Base-by-base conservation (phyloP, 441 rosid genomes). In the Syzygium syzygioides region DNA sequence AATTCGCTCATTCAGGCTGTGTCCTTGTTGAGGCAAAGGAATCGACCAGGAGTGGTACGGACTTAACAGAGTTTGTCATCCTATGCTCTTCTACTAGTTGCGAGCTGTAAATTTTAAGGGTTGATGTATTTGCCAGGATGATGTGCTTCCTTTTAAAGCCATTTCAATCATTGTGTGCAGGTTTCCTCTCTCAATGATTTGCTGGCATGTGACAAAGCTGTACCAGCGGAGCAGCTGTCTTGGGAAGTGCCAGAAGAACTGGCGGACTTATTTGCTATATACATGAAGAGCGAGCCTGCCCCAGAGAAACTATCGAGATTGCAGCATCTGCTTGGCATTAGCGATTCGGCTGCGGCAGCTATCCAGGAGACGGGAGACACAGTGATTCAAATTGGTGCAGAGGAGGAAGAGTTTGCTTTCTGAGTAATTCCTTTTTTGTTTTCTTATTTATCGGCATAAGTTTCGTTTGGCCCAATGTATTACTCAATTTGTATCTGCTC, bases 151-250 rank as follows among this genome's bases (percentile, higher is more conserved):
- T 14, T 45, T 86, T 87, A 37, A 60, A 37, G 59, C 89, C 86
- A 86, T 26, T 64, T 86, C 54, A 25, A 41, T 86, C 85, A 55
- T 85, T 30, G 59, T 48, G 89, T 87, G 89, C 64, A 98, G 99
- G 96, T 98, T 68, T 94, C 95, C 14, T 94, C 98, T 6, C 94
- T 98, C 86, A 97, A 95, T 92, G 96, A 97, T 90, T 89, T 98
- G 90, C 93, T 98, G 90, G 98, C 98, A 79, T 97, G 98, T 83
- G 99, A 97, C 93, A 97, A 98, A 93, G 99, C 98, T 50, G 99
- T 97, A 55, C 95, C 98, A 4, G 93, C 98, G 0, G 95, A 95
- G 92, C 97, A 95, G 15, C 79, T 95, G 90, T 90, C 96, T 57
- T 98, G 99, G 99, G 99, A 97, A 55, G 95, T 96, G 89, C 93